A percentile compares a stretch with the other conserved stretches of the same genome.
These are phyloP conservation scores for Thuidium tamariscinum DNA, from an alignment of 225 moss, liverwort and hornwort genomes.

Conservation along the genomic window DNA sequence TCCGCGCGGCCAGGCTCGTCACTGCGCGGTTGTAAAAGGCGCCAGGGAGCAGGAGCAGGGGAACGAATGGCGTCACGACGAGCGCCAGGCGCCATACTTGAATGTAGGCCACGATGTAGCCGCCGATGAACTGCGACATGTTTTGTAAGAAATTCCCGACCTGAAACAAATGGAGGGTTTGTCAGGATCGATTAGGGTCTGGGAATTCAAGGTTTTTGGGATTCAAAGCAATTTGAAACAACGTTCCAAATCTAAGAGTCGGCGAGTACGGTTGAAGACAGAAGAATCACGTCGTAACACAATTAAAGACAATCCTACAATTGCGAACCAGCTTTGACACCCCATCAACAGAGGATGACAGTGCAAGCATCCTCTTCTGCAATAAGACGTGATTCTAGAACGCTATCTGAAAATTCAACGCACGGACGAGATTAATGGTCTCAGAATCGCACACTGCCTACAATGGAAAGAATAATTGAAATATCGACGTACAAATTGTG, in stretches of 20 bases:
- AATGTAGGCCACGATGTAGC: slow-evolving; percentile 26
- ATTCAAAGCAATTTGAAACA: not conserved
- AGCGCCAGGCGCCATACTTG: slow-evolving; percentile 53
- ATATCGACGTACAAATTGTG: not conserved
- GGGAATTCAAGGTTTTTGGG: not conserved
- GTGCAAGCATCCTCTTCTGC: not conserved
- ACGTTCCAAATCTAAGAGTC: not conserved
- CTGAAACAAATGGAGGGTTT: not conserved
- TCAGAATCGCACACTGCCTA: not conserved
- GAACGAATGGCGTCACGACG: slow-evolving; percentile 33
- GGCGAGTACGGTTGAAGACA: not conserved
- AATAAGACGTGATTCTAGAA: not conserved
- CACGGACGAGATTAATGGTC: not conserved
- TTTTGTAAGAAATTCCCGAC: slow-evolving; percentile 49
- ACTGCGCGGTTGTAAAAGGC: slow-evolving; percentile 52
- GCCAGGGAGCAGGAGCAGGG: slow-evolving; percentile 52
- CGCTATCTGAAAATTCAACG: not conserved
- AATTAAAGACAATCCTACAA: not conserved
- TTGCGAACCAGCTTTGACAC: not conserved
- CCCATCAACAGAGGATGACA: not conserved
- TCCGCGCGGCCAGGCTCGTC: slow-evolving; percentile 22
- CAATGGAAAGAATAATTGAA: not conserved
- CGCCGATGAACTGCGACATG: slow-evolving; percentile 31
- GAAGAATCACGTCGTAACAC: not conserved
- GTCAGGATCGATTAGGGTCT: not conserved